phyloP scores from a whole-genome alignment of 352 stramenopile species.

The Pythium plurisporium region DNA sequence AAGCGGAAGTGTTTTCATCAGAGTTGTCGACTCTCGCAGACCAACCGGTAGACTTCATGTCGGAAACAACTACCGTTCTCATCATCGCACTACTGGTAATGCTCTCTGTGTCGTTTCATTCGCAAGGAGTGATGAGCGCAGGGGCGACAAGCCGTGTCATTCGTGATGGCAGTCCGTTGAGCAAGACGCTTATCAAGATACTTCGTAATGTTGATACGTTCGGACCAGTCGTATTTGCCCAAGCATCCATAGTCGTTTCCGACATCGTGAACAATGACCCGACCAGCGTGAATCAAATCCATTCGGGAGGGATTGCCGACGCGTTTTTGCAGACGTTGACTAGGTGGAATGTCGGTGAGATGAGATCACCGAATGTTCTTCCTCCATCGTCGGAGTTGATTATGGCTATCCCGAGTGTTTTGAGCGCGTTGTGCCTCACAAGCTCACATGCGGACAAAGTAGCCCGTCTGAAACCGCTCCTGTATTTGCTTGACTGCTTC shows the following conservation, averaged over 20 bases:
- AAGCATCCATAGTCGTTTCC: conserved; percentile 89
- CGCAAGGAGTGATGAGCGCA: conserved; percentile 84
- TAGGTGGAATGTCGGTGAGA: conserved; percentile 59
- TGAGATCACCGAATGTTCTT: conserved; percentile 50
- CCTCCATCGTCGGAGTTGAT: conserved; percentile 91
- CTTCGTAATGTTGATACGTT: conserved; percentile 89
- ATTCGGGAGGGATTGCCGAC: conserved; percentile 89
- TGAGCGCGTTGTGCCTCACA: conserved; percentile 92
- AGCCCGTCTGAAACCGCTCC: conserved; percentile 85
- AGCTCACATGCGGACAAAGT: conserved; percentile 90
- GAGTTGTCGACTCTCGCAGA: background rate
- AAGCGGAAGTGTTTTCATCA: conserved; percentile 38
- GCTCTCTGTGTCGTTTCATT: conserved; percentile 83
- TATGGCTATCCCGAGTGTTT: conserved; percentile 92
- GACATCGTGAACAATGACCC: conserved; percentile 98
- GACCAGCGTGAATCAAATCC: conserved; percentile 93
- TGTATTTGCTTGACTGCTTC: conserved; percentile 91
- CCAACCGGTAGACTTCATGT: conserved; percentile 11
- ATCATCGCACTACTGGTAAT: conserved; percentile 67
- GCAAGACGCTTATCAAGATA: conserved; percentile 86
- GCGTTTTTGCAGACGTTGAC: conserved; percentile 92
- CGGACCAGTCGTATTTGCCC: conserved; percentile 90
- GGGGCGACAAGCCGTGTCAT: conserved; percentile 83
- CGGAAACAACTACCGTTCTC: conserved; percentile 61
- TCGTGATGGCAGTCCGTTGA: conserved; percentile 83